These are phyloP conservation scores for Leucosporidium creatinivorum DNA, from an alignment of 768 basidiomycete species.

Conservation along the genomic window DNA sequence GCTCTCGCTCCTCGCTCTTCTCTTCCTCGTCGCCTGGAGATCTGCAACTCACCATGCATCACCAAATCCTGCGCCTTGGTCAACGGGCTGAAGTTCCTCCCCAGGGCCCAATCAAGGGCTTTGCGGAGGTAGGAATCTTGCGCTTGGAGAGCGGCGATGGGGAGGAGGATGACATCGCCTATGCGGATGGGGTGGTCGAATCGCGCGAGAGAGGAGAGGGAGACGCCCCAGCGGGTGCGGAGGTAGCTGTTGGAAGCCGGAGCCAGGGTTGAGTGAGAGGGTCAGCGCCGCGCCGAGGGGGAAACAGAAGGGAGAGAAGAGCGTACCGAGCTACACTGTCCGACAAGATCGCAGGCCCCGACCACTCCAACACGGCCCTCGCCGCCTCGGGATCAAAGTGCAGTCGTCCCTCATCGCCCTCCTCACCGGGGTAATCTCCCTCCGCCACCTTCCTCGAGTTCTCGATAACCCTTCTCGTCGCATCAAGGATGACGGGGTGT, in stretches of 20 bases:
- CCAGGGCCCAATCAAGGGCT: background rate
- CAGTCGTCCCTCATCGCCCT: constrained; percentile 13
- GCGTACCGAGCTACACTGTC: constrained; percentile 18
- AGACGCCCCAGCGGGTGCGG: constrained; percentile 38
- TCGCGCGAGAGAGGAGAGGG: constrained; percentile 36
- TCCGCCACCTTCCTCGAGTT: constrained; percentile 9
- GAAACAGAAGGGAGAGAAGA: background rate
- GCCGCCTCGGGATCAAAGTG: constrained; percentile 1
- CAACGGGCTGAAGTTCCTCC: background rate
- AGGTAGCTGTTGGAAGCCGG: constrained; percentile 33
- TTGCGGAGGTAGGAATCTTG: constrained; percentile 30
- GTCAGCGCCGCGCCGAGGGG: background rate
- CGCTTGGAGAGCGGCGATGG: constrained; percentile 3
- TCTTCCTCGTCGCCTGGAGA: background rate
- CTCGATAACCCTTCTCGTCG: constrained; percentile 34
- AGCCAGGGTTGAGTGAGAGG: background rate
- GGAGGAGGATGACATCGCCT: constrained; percentile 37
- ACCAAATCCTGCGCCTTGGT: background rate
- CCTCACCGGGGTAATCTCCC: constrained; percentile 11
- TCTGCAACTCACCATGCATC: background rate
- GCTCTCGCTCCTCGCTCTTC: too few species aligned
- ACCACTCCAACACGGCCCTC: constrained; percentile 39
- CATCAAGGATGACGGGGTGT: constrained; percentile 41
- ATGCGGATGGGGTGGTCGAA: constrained; percentile 38
- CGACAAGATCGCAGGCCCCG: constrained; percentile 25